Conservation (phyloP, 2,329 filamentous ascomycete species). For the Madurella mycetomatis region DNA sequence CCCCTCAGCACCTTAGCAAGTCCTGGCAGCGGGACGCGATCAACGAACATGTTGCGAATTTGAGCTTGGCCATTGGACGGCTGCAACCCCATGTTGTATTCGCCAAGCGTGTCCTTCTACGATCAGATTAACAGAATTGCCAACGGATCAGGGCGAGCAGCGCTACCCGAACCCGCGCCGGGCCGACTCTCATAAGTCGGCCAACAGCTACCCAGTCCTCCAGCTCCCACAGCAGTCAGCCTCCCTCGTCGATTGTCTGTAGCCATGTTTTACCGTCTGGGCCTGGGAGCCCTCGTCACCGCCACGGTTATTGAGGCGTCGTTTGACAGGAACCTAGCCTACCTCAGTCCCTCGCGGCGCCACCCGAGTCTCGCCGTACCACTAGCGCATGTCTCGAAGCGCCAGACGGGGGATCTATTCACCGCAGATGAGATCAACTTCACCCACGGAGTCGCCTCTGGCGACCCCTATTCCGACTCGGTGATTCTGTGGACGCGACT, state of each 20-base stretch:
- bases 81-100: slow-evolving; percentile 5
- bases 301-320: slow-evolving; percentile 3
- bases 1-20: not conserved
- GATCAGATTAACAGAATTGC: not conserved
- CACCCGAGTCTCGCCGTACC: slow-evolving; percentile 13
- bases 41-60: slow-evolving; percentile 4
- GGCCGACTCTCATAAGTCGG: not conserved
- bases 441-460: slow-evolving; percentile 53
- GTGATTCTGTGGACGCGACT: slow-evolving; percentile 49
- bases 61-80: slow-evolving; percentile 1
- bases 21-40: not conserved
- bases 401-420: slow-evolving; percentile 1
- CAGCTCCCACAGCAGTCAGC: not conserved
- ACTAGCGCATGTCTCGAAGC: slow-evolving; percentile 8
- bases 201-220: not conserved
- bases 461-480: slow-evolving; percentile 47
- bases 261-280: slow-evolving; percentile 4
- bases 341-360: slow-evolving; percentile 12
- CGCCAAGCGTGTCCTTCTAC: slow-evolving; percentile 2
- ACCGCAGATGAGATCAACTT: slow-evolving; percentile 44
- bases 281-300: not conserved
- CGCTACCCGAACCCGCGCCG: not conserved
- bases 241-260: not conserved
- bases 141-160: not conserved
- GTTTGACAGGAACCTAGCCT: slow-evolving; percentile 11